A percentile compares a stretch with the other conserved stretches of the same genome.
These are phyloP conservation scores for Firmiana major DNA, from an alignment of 345 rosid species.

Conservation along the genomic window DNA sequence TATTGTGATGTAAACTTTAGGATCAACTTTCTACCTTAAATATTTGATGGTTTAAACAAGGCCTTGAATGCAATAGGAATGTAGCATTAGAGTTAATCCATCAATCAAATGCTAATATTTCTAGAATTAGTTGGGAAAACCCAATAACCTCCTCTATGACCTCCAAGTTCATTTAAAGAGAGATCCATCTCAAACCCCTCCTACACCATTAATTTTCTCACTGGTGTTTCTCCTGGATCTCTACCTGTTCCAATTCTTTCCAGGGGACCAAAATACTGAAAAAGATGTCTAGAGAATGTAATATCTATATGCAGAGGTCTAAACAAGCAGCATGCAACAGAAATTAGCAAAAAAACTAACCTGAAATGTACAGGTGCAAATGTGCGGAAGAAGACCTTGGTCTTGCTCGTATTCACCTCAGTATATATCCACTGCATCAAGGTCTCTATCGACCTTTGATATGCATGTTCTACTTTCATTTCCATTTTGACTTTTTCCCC, in stretches of 20 bases:
- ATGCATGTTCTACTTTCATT: slow-evolving; percentile 60
- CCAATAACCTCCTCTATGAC: not conserved
- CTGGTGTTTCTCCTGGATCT: no score
- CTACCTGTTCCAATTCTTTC: not conserved
- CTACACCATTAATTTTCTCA: no score
- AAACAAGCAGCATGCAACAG: not conserved
- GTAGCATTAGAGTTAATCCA: not conserved
- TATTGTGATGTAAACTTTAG: not conserved
- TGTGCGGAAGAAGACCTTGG: slow-evolving; percentile 79
- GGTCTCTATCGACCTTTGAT: slow-evolving; percentile 60
- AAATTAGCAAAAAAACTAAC: slow-evolving; percentile 27
- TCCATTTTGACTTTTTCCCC: slow-evolving; percentile 52
- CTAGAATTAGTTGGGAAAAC: not conserved
- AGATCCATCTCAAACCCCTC: not conserved
- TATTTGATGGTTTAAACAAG: not conserved
- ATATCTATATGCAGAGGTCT: not conserved
- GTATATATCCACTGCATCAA: slow-evolving; percentile 58
- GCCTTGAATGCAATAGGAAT: not conserved
- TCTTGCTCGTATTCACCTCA: slow-evolving; percentile 63
- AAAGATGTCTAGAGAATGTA: not conserved
- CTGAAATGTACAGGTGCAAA: slow-evolving; percentile 96
- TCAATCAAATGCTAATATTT: not conserved
- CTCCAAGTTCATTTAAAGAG: not conserved
- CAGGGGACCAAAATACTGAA: no score
- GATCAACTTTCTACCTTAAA: not conserved